Base-by-base conservation (phyloP, 2,329 filamentous ascomycete species). In the Botrytis cinerea region DNA sequence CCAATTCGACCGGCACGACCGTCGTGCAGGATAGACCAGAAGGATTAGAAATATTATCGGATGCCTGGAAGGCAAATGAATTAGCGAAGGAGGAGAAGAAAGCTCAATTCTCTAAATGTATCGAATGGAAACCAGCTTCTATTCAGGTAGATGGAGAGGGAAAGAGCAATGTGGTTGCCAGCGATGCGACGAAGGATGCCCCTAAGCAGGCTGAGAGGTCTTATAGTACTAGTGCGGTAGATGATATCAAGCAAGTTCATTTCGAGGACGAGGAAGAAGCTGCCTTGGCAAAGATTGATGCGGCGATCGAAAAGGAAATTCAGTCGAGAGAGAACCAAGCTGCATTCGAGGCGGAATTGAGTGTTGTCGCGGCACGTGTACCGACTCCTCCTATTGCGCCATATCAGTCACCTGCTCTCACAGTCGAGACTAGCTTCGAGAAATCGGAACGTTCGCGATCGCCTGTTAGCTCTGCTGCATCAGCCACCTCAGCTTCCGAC, bases 1-100 rank as follows among this genome's bases (percentile, higher is more conserved):
- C 78, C 70, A 75, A 76, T 35, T 78, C 80, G 40, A 78, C 73
- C 68, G 84, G 86, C 75, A 85, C 87, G 75, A 60, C 63, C 20
- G 43, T 72, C 35, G 84, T 86, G 77, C 82, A 85, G 74, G 90
- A 92, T 76, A 87, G 88, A 72, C 84, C 86, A 73, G 88, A 92
- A 84, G 88, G 88, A 76, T 81, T 98, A 87, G 94, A 95, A 75
- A 94, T 93, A 79, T 98, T 97, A 84, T 97, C 94, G 80, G 94
- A 96, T 82, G 93, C 94, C 72, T 92, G 96, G 85, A 94, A 95
- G 83, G 92, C 92, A 82, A 89, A 91, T 68, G 88, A 88, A 54
- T 84, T 90, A 66, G 92, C 94, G 69, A 90, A 92, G 77, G 95
- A 98, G 81, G 97, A 94, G 94, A 91, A 91, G 61, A 94, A 97